Evolutionary conservation across 768 basidiomycete genomes (phyloP).

Genomic region (Suillus placidus): DNA sequence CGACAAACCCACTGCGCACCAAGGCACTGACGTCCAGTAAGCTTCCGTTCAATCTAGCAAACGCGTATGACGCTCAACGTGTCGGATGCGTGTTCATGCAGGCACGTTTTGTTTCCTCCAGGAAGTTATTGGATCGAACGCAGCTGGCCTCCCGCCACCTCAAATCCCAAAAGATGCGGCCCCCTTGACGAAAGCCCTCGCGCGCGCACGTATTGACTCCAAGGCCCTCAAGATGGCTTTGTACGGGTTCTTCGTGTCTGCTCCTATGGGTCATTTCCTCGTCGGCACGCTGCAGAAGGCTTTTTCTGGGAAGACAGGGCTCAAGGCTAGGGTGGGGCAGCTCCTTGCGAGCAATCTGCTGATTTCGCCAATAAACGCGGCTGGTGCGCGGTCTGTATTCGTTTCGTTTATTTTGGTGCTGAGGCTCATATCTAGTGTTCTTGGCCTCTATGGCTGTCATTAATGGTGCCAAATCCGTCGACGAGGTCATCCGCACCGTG

Average conservation of each 20-base stretch:
- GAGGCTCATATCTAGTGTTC: constrained; percentile 48
- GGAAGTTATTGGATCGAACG: constrained; percentile 77
- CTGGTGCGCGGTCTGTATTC: constrained; percentile 46
- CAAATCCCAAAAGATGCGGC: constrained; percentile 57
- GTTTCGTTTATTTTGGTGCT: constrained; percentile 1
- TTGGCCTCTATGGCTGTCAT: constrained; percentile 84
- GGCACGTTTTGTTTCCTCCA: constrained; percentile 68
- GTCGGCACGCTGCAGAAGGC: constrained; percentile 71
- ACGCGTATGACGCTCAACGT: constrained; percentile 6
- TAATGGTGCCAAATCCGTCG: constrained; percentile 70
- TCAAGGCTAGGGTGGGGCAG: constrained; percentile 66
- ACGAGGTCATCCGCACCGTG: constrained; percentile 68
- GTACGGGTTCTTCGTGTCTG: constrained; percentile 84
- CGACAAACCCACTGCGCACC: constrained; percentile 72
- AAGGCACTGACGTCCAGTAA: constrained; percentile 77
- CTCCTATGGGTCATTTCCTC: constrained; percentile 77
- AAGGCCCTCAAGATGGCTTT: constrained; percentile 83
- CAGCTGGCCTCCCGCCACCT: constrained; percentile 61
- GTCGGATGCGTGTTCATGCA: constrained; percentile 21
- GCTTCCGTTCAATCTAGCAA: constrained; percentile 14
- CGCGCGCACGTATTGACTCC: constrained; percentile 58
- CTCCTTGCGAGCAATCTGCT: constrained; percentile 77
- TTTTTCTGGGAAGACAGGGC: constrained; percentile 73
- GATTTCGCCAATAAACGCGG: constrained; percentile 73
- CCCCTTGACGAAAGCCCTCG: constrained; percentile 52